phyloP scores from a whole-genome alignment of 495 filamentous ascomycete species.

The Immersiella caudata region DNA sequence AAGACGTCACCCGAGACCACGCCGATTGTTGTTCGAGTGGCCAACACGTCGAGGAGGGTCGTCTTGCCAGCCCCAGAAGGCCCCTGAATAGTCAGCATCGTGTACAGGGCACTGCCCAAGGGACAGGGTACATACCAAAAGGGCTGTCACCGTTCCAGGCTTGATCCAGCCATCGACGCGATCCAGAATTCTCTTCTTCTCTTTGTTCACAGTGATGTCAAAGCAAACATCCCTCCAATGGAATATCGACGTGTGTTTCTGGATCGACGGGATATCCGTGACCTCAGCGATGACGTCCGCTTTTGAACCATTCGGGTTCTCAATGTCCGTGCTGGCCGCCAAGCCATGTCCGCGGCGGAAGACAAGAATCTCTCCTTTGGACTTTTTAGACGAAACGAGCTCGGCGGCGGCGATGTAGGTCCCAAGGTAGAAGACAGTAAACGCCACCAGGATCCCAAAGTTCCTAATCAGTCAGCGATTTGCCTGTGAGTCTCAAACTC shows the following conservation, averaged over 20 bases:
- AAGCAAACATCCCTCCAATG: conserved; percentile 76
- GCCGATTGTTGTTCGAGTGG: conserved; percentile 70
- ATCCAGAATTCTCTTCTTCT: conserved; percentile 63
- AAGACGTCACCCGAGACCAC: conserved; percentile 71
- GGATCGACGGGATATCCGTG: not conserved
- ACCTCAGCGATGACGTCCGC: not conserved
- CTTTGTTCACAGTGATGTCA: conserved; percentile 71
- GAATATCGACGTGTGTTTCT: conserved; percentile 45
- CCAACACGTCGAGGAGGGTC: conserved; percentile 62
- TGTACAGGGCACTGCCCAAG: conserved; percentile 51
- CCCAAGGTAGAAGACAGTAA: conserved; percentile 63
- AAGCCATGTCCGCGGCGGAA: conserved; percentile 65
- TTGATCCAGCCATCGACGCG: conserved; percentile 77
- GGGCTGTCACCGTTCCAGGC: conserved; percentile 73
- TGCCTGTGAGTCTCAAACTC: not conserved
- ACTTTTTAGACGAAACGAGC: conserved; percentile 67
- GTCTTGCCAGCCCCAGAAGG: conserved; percentile 79
- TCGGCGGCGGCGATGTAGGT: conserved; percentile 72
- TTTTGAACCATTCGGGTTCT: conserved; percentile 17
- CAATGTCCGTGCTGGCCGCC: conserved; percentile 46
- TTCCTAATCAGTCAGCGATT: conserved; percentile 43
- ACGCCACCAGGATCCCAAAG: conserved; percentile 70
- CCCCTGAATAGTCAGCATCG: conserved; percentile 50
- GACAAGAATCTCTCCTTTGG: conserved; percentile 81
- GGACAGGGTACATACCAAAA: conserved; percentile 59